Conservation (phyloP, 192 early-diverging fungal species). For the Entomortierella parvispora region DNA sequence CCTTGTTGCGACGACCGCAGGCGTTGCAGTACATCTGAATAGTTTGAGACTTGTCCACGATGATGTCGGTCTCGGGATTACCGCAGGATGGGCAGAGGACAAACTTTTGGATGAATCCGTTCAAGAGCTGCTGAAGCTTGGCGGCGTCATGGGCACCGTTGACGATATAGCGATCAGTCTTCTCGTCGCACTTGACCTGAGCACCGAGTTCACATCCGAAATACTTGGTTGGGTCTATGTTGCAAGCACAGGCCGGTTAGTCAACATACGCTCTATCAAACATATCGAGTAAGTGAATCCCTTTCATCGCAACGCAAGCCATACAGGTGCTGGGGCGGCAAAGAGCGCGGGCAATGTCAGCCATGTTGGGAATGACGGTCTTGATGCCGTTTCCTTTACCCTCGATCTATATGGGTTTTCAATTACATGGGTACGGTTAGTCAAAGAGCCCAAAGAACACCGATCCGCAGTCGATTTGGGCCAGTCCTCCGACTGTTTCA, state of each 20-base stretch:
- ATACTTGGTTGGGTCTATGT: constrained; percentile 84
- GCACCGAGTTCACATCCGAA: constrained; percentile 98
- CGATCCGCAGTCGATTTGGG: constrained; percentile 1
- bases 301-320: constrained; percentile 13
- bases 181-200: constrained; percentile 89
- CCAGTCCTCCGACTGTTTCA: neutral
- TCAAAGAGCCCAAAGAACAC: neutral
- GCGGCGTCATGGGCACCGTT: constrained; percentile 93
- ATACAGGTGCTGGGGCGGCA: constrained; percentile 86
- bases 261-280: no score
- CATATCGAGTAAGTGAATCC: no score
- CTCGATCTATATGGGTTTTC: constrained; percentile 73
- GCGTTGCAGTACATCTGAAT: constrained; percentile 87
- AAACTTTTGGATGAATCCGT: constrained; percentile 94
- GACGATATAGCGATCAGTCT: constrained; percentile 92
- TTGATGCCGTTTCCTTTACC: constrained; percentile 99
- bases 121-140: constrained; percentile 85
- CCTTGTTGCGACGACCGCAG: constrained; percentile 85
- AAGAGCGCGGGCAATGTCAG: constrained; percentile 90
- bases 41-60: constrained; percentile 58
- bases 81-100: constrained; percentile 92
- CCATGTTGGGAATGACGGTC: constrained; percentile 97
- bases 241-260: neutral
- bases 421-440: constrained; percentile 2
- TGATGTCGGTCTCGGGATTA: constrained; percentile 98